Conservation (phyloP, 2,329 filamentous ascomycete species). For the Verruconis gallopava region DNA sequence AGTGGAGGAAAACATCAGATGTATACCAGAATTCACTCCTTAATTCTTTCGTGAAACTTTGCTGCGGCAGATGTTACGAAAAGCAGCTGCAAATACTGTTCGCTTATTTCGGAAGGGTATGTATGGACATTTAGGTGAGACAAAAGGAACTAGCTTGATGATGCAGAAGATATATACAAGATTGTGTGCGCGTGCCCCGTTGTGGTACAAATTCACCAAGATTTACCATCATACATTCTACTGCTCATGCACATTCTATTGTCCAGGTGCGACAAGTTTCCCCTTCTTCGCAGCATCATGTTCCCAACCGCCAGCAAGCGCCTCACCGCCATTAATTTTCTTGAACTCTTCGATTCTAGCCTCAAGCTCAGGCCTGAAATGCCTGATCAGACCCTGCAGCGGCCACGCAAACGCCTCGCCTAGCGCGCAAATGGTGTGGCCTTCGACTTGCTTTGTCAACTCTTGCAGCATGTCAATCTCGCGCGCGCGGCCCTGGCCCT, state of each 20-base stretch:
- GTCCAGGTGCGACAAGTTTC: slow-evolving; percentile 75
- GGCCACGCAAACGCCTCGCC: slow-evolving; percentile 99
- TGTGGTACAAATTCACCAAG: neutral
- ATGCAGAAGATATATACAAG: neutral
- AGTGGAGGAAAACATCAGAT: neutral
- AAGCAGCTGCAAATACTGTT: neutral
- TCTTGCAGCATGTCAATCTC: slow-evolving; percentile 99
- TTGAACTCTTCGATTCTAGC: slow-evolving; percentile 72
- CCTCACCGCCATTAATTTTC: slow-evolving; percentile 57
- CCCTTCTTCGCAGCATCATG: slow-evolving; percentile 64
- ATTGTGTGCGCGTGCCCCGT: neutral
- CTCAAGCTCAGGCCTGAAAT: slow-evolving; percentile 94
- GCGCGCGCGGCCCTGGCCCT: slow-evolving; percentile 71
- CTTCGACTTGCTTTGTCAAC: slow-evolving; percentile 97
- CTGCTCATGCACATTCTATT: slow-evolving; percentile 42
- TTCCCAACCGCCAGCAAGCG: slow-evolving; percentile 79
- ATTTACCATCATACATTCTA: neutral
- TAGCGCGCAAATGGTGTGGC: slow-evolving; percentile 95
- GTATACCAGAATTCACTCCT: neutral
- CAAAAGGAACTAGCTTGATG: too few species aligned
- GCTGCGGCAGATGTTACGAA: neutral
- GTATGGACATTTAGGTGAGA: neutral
- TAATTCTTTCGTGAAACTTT: neutral
- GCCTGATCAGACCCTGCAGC: slow-evolving; percentile 92
- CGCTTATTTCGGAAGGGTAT: neutral